Base-by-base conservation (phyloP, 768 basidiomycete species). In the Clitopilus passeckerianus region DNA sequence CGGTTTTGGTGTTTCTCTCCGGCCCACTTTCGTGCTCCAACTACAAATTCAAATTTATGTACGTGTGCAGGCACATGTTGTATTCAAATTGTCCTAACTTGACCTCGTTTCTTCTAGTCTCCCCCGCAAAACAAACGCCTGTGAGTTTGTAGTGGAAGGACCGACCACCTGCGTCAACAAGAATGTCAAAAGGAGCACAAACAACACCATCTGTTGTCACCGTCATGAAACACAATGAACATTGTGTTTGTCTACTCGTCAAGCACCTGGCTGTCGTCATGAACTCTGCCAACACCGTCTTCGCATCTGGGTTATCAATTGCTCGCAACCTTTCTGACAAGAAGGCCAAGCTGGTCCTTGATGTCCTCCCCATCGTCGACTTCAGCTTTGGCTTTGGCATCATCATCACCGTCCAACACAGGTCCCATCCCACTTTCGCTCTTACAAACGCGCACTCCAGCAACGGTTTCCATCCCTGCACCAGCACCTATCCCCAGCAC, bases 191-290 rank as follows among this genome's bases (percentile, higher is more conserved):
- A 79, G 96, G 97, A 79, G 91, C 91, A 59, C 87, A 96, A 65
- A 98, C 97, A 63, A 99, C 97, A 15, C 97, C 97, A 1, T 99
- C 97, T 37, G 94, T 98, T 58, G 93, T 98, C 65, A 96, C 96
- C 37, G 98, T 99, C 83, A 94, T 96, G 58, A 97, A 98, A 74
- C 95, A 98, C 67, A 94, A 93, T n/a, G 97, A 99, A 73, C 93
- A 96, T 60, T 82, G 97, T 34, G 89, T 97, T 60, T 95, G 96
- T 74, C 85, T 97, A 44, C 95, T 96, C 22, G 97, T 96, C 10
- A 95, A 98, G 76, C 92, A 95, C 53, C 96, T 98, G 74, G 95
- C 94, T 1, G 93, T 97, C 53, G 94, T n/a, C n/a, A n/a, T 98
- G 71, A 99, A 99, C 82, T 80, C 93, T 7, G 68, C 87, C 59